Evolutionary conservation across 163 green algal species (phyloP), one percentile per base, ranked within the genome.

Genomic region (Coccomyxa subellipsoidea): DNA sequence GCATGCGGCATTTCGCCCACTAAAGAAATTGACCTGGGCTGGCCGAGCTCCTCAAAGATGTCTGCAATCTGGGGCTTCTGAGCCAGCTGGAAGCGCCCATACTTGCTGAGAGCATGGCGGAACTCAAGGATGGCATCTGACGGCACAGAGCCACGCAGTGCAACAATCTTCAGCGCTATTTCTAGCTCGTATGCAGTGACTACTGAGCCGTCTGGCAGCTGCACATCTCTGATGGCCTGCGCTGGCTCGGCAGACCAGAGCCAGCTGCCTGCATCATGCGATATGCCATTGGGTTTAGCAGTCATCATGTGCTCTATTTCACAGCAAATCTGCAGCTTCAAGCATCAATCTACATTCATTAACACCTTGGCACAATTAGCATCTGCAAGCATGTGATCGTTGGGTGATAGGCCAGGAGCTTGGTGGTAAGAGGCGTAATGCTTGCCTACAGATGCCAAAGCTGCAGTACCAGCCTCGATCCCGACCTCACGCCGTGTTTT

Each of bases 1-100:
- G 37, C 31, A 8, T 21, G 25, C 25, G 25, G 6, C 25, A 35
- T 8, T 70, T 29, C 39, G 54, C 39, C 29, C 69, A 72, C 12
- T 38, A n/a, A 59, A 29, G 0, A 54, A 70, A 54, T 66, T 78
- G 23, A 78, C 54, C 54, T 84, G 53, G 39, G 25, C 27, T 54
- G 37, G 73, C 73, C 53, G 32, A 93, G 82, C 39, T 91, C 90
- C 3, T 81, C 72, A 70, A 89, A 95, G 15, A 96, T 92, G 72
- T 95, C 92, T n/a, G 79, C 69, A 59, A 94, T 85, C 82, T 95
- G 91, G 0, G 69, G 37, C 0, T 88, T 85, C 85, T 93, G 90
- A 21, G 88, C 88, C 66, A 95, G 78, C 78, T 76, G 29, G 54
- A 82, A 59, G 1, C 54, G 34, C 0, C 29, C 34, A 34, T 47